Percentiles rank a stretch among this genome's conserved stretches.
Conservation (phyloP, 2,329 filamentous ascomycete species). For the Dothistroma septosporum region DNA sequence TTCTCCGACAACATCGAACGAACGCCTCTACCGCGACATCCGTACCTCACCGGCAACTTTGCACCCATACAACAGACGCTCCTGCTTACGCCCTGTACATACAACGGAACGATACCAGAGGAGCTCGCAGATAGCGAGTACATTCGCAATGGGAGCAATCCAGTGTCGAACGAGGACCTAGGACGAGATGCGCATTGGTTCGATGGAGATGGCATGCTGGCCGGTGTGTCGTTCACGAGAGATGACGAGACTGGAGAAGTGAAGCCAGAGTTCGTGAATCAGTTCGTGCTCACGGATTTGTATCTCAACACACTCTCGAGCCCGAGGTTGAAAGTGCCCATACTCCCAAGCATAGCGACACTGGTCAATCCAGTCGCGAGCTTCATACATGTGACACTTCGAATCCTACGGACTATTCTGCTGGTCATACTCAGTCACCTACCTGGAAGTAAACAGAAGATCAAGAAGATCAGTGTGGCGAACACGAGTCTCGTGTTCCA, state of each 20-base stretch:
- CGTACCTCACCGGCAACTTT: conserved; percentile 62
- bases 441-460: conserved; percentile 52
- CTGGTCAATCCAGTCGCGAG: conserved; percentile 58
- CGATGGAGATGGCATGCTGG: conserved; percentile 71
- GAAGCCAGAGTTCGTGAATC: conserved; percentile 63
- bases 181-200: conserved; percentile 68
- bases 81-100: conserved; percentile 54
- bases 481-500: conserved; percentile 66
- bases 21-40: conserved; percentile 38
- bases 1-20: conserved; percentile 27
- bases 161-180: conserved; percentile 57
- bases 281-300: conserved; percentile 65
- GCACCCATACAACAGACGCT: conserved; percentile 58
- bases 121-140: conserved; percentile 67
- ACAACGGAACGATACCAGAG: conserved; percentile 57
- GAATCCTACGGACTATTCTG: conserved; percentile 55
- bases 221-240: conserved; percentile 59
- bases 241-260: conserved; percentile 41
- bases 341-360: conserved; percentile 65
- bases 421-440: conserved; percentile 57
- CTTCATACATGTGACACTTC: conserved; percentile 47
- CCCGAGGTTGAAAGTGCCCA: conserved; percentile 48
- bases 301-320: conserved; percentile 54
- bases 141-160: conserved; percentile 68
- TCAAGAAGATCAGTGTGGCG: conserved; percentile 66